These are phyloP conservation scores for Lasiodiplodia citricola DNA, from an alignment of 2,329 filamentous ascomycete genomes.

Conservation along the genomic window DNA sequence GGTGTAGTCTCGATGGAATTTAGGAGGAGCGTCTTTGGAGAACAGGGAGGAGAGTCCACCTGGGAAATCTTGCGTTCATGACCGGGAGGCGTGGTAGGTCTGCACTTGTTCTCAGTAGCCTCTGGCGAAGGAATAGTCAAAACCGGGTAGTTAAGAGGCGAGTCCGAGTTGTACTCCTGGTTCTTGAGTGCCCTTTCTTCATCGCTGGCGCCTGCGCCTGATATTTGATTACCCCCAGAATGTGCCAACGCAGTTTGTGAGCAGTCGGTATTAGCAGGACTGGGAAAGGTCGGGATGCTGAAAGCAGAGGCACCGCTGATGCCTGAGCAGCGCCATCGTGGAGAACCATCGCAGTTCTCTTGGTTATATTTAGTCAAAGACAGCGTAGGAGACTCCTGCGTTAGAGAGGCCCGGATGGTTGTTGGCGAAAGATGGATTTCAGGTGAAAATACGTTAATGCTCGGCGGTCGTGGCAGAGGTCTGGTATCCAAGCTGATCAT, in stretches of 20 bases:
- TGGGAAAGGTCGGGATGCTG: slow-evolving; percentile 46
- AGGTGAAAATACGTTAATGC: slow-evolving; percentile 40
- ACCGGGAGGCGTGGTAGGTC: not conserved
- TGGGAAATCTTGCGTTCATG: not conserved
- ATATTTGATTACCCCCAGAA: not conserved
- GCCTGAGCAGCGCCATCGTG: slow-evolving; percentile 30
- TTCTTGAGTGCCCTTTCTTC: not conserved
- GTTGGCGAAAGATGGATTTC: slow-evolving; percentile 42
- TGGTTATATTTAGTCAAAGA: slow-evolving; percentile 40
- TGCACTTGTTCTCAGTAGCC: not conserved
- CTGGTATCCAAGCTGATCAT: slow-evolving; percentile 30
- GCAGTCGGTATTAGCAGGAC: slow-evolving; percentile 27
- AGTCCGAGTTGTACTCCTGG: slow-evolving; percentile 33
- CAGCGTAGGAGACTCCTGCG: slow-evolving; percentile 47
- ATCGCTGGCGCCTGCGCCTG: not conserved
- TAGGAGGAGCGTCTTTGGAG: slow-evolving; percentile 42
- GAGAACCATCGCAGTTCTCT: slow-evolving; percentile 14
- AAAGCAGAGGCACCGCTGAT: slow-evolving; percentile 39
- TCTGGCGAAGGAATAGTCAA: not conserved
- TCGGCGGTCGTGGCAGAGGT: slow-evolving; percentile 37
- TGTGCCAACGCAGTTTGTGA: not conserved
- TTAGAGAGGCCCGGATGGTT: slow-evolving; percentile 45
- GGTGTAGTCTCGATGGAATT: slow-evolving; percentile 21
- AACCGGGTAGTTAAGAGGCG: slow-evolving; percentile 30
- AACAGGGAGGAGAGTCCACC: slow-evolving; percentile 39